Evolutionary conservation across 176 grass and related monocot species (phyloP).

Genomic region (Puccinellia tenuiflora): DNA sequence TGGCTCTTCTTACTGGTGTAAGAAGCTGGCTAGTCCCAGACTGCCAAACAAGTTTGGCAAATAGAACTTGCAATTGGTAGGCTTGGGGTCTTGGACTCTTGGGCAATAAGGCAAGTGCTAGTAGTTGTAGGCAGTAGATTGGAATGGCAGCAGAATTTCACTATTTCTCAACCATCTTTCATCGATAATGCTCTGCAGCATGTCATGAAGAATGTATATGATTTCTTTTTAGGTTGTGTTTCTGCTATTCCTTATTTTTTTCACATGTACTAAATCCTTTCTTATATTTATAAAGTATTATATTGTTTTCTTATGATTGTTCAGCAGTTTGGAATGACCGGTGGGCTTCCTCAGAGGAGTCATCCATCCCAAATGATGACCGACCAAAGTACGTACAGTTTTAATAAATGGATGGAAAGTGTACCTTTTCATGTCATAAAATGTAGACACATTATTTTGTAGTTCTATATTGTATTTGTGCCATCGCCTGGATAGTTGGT

Average conservation of each 20-base stretch:
- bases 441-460: background rate
- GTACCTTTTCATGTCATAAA: background rate
- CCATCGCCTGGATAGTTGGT: background rate
- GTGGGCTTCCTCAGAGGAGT: slow-evolving; percentile 75
- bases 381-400: slow-evolving; percentile 71
- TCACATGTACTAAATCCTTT: slow-evolving; percentile 15
- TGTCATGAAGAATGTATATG: background rate
- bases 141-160: background rate
- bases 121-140: background rate
- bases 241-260: background rate
- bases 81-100: background rate
- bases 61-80: background rate
- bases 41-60: background rate
- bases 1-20: background rate
- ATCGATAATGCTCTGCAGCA: background rate
- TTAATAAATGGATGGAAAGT: background rate
- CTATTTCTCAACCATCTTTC: background rate
- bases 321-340: slow-evolving; percentile 63
- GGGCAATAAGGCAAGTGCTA: background rate
- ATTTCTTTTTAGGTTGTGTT: background rate
- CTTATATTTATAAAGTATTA: background rate
- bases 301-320: slow-evolving; percentile 24
- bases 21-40: background rate
- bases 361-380: slow-evolving; percentile 76
- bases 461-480: background rate